A percentile compares a stretch with the other conserved stretches of the same genome.
These are phyloP conservation scores for Geotrichum bryndzae DNA, from an alignment of 1,139 yeast genomes.

Conservation along the genomic window DNA sequence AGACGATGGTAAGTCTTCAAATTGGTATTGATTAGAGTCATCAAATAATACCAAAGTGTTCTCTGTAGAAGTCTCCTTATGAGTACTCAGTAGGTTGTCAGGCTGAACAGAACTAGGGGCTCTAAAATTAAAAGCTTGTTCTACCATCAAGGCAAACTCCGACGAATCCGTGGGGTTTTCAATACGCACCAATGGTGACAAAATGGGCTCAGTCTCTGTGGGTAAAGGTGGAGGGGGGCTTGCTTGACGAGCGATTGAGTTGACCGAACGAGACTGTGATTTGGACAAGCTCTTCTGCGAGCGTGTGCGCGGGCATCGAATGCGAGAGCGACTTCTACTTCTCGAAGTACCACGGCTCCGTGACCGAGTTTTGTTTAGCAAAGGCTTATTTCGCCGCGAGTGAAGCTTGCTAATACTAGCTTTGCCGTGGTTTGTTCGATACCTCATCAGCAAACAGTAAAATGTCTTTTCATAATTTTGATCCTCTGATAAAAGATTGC, in stretches of 20 bases:
- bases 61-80: neutral
- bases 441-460: slow-evolving; percentile 73
- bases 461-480: slow-evolving; percentile 83
- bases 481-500: slow-evolving; percentile 51
- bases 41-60: neutral
- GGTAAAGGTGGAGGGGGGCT: slow-evolving; percentile 16
- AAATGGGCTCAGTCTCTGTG: neutral
- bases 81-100: neutral
- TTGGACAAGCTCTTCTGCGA: slow-evolving; percentile 1
- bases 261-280: neutral
- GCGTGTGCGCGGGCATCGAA: neutral
- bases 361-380: slow-evolving; percentile 1
- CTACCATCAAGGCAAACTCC: slow-evolving; percentile 18
- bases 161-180: neutral
- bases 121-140: slow-evolving; percentile 15
- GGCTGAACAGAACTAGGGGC: neutral
- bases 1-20: slow-evolving; percentile 11
- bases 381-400: neutral
- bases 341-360: slow-evolving; percentile 5
- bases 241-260: neutral
- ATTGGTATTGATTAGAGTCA: neutral
- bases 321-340: slow-evolving; percentile 10
- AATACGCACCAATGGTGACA: neutral
- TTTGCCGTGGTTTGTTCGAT: slow-evolving; percentile 65
- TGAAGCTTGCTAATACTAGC: neutral